Evolutionary conservation across 2,329 filamentous ascomycete species (phyloP), one percentile per base, ranked within the genome.

Genomic region (Epicoccum sorghinum): DNA sequence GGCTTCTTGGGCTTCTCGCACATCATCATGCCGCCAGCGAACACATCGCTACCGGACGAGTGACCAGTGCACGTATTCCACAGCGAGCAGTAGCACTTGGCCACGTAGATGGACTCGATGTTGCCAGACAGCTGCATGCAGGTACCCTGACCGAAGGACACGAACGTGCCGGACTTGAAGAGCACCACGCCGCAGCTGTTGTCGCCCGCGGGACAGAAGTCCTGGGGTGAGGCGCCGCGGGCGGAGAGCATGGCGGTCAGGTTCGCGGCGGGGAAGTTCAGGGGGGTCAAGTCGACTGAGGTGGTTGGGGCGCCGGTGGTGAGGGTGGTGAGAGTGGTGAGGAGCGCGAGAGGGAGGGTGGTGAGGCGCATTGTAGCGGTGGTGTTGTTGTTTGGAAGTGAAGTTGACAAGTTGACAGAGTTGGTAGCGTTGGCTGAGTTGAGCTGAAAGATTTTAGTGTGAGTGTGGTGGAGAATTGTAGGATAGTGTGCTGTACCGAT

Each of bases 11-110:
- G 49, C 45, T 33, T 44, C 44, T 52, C 39, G 37, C 54, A 57
- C 49, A 53, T 53, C 44, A 54, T 50, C 55, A 57, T 53, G 27
- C 49, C 55, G 22, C n/a, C 49, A 5, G 54, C 45, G 23, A 50
- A 57, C 24, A 42, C 27, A 13, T 57, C 55, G 18, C 27, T 42
- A 12, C 13, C 35, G 18, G 18, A 18, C 2, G 12, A 3, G 10
- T 38, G 18, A 13, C 55, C 55, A 2, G 37, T 38, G 37, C 55
- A 54, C n/a, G n/a, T 53, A 49, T 25, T 43, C 55, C 55, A 57
- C 9, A 57, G 25, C 24, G 55, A 53, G 22, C 49, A 57, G 27
- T 47, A 57, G 54, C 54, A 57, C 18, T 48, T 39, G n/a, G 29
- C 30, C 2, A 57, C 54, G 18, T 57, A 57, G 33, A 57, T 50